These are phyloP conservation scores for Tuber microsphaerosporum DNA, from an alignment of 495 filamentous ascomycete genomes.

Conservation along the genomic window DNA sequence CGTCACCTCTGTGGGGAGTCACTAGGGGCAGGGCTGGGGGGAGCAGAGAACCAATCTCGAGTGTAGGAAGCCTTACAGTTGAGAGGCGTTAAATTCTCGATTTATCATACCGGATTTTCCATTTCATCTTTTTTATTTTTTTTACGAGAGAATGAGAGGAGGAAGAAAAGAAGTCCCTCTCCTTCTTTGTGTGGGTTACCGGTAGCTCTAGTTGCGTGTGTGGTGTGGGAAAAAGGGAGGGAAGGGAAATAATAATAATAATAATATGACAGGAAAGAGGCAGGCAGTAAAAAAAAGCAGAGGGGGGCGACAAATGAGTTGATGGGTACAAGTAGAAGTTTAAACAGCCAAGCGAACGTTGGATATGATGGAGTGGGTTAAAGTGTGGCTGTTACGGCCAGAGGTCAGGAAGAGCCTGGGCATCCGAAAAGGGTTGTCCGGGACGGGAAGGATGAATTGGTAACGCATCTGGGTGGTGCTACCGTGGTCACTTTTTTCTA, in stretches of 20 bases:
- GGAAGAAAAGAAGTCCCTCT: neutral
- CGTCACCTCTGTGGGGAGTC: constrained; percentile 21
- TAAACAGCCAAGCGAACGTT: neutral
- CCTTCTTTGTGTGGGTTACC: neutral
- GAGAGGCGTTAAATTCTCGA: neutral
- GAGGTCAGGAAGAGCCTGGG: neutral
- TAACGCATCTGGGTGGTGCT: neutral
- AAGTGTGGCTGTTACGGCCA: neutral
- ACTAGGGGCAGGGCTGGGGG: constrained; percentile 18
- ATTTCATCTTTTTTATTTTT: neutral
- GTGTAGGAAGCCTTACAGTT: neutral
- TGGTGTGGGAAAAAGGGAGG: neutral
- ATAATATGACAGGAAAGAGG: neutral
- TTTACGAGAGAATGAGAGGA: neutral
- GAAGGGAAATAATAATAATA: neutral
- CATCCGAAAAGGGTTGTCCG: neutral
- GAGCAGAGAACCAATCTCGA: neutral
- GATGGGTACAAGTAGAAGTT: neutral
- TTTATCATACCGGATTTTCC: neutral
- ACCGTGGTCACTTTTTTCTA: neutral
- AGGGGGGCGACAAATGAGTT: neutral
- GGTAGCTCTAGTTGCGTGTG: neutral
- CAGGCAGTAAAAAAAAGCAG: neutral
- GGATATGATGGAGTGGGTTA: neutral
- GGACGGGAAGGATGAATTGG: constrained; percentile 3